Evolutionary conservation across 2,329 filamentous ascomycete genomes (phyloP).

Genomic region (Emydomyces testavorans): DNA sequence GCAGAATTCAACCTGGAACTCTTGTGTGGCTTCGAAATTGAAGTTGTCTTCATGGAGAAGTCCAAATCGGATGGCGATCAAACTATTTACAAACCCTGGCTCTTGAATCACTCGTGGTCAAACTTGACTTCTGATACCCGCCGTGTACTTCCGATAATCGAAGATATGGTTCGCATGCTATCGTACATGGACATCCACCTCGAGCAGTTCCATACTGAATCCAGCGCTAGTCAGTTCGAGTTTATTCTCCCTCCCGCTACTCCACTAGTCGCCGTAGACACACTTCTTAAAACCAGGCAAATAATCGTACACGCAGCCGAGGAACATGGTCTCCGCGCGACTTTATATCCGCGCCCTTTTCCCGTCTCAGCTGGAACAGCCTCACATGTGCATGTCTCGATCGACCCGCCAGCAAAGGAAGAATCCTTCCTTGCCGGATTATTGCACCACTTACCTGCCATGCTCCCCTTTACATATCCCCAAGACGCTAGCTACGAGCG

Average conservation of each 20-base stretch:
- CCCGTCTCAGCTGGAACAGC: slow-evolving; percentile 49
- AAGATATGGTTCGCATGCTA: slow-evolving; percentile 53
- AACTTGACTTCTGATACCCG: slow-evolving; percentile 52
- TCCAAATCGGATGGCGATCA: slow-evolving; percentile 23
- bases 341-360: slow-evolving; percentile 62
- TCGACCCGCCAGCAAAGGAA: slow-evolving; percentile 45
- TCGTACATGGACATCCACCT: slow-evolving; percentile 52
- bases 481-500: slow-evolving; percentile 58
- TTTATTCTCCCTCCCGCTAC: slow-evolving; percentile 54
- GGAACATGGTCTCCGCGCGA: slow-evolving; percentile 52
- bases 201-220: slow-evolving; percentile 65
- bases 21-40: slow-evolving; percentile 68
- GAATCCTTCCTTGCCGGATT: slow-evolving; percentile 59
- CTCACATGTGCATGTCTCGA: slow-evolving; percentile 58
- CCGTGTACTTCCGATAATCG: slow-evolving; percentile 46
- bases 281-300: slow-evolving; percentile 58
- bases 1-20: slow-evolving; percentile 46
- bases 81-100: slow-evolving; percentile 38
- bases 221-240: slow-evolving; percentile 64
- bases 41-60: slow-evolving; percentile 58
- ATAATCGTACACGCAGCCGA: slow-evolving; percentile 55
- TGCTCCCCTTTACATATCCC: slow-evolving; percentile 59
- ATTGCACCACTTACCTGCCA: slow-evolving; percentile 51
- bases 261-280: slow-evolving; percentile 59
- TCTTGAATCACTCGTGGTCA: slow-evolving; percentile 59